phyloP scores from a whole-genome alignment of 2,329 filamentous ascomycete species.

The Arthrobotrys iridis region DNA sequence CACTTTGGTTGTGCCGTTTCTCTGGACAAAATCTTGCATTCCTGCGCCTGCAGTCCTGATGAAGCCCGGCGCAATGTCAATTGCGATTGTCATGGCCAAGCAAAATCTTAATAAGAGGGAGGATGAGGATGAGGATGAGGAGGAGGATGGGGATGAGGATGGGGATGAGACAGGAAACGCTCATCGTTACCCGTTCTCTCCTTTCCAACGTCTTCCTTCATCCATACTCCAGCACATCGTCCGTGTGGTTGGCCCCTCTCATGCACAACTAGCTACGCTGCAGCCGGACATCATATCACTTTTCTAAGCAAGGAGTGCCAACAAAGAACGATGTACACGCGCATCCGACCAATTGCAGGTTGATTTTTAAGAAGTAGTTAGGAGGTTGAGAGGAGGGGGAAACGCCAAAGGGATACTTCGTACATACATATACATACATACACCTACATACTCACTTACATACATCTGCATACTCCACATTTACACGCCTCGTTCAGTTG shows the following conservation, averaged over 20 bases:
- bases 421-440: background rate
- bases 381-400: background rate
- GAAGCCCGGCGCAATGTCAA: constrained; percentile 1
- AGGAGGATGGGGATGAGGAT: background rate
- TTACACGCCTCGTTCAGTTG: no score
- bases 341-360: constrained; percentile 5
- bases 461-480: no score
- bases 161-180: background rate
- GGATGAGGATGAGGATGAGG: background rate
- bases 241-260: background rate
- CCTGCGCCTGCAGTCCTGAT: background rate
- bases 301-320: background rate
- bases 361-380: constrained; percentile 7
- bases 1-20: constrained; percentile 18
- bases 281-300: background rate
- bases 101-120: no score
- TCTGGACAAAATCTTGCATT: background rate
- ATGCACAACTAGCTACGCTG: no score
- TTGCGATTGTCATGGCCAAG: background rate
- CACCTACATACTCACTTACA: background rate
- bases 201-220: constrained; percentile 4
- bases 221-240: background rate
- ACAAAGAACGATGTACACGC: background rate
- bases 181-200: background rate
- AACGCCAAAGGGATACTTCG: background rate